phyloP scores from a whole-genome alignment of 768 basidiomycete species.

The Mycena haematopus region DNA sequence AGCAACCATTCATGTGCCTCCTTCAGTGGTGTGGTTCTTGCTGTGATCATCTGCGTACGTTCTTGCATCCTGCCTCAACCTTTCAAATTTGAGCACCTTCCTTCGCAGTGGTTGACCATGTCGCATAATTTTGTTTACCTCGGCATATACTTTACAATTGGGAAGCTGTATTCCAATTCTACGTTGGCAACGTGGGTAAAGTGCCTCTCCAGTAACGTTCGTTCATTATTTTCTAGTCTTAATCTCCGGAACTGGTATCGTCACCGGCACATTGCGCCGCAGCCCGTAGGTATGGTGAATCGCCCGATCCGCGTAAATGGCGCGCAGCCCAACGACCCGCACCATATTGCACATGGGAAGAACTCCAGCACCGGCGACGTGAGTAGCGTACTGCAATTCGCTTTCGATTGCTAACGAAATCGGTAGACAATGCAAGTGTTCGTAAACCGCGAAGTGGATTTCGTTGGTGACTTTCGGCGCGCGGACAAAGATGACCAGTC shows the following conservation, averaged over 20 bases:
- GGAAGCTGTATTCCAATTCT: conserved; percentile 24
- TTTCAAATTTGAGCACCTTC: not conserved
- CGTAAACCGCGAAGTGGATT: conserved; percentile 13
- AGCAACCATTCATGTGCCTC: not conserved
- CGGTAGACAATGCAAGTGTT: conserved; percentile 15
- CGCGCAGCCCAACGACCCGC: not conserved
- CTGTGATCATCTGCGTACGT: conserved; percentile 20
- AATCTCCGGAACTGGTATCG: conserved; percentile 30
- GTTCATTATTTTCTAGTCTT: conserved; percentile 3
- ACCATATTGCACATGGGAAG: not conserved
- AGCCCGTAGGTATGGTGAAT: conserved; percentile 17
- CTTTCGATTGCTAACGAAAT: not conserved
- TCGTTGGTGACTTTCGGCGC: not conserved
- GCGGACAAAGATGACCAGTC: conserved; percentile 2
- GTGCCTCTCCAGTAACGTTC: not conserved
- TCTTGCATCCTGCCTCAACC: not conserved
- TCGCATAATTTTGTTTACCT: conserved; percentile 26
- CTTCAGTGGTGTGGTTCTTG: conserved; percentile 22
- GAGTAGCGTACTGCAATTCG: not conserved
- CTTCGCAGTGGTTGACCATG: conserved; percentile 23
- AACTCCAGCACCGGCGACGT: not conserved
- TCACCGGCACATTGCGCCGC: conserved; percentile 22
- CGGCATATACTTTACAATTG: conserved; percentile 21
- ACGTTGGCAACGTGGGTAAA: conserved; percentile 26
- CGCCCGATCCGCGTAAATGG: not conserved